Base-by-base conservation (phyloP, 305 asterid genomes). In the Fraxinus sp. region DNA sequence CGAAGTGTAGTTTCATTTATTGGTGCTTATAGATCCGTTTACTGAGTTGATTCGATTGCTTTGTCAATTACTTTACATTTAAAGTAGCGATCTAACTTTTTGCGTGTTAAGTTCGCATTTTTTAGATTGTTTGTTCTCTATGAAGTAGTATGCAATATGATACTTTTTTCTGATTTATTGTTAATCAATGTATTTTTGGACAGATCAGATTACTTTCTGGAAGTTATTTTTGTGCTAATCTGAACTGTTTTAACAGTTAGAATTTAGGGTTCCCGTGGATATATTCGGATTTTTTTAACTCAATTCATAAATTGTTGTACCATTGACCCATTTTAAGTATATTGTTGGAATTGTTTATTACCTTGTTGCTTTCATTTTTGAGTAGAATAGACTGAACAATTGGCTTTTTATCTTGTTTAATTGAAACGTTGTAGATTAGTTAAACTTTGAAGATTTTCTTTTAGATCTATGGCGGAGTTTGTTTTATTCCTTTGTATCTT, bases 21-120 rank as follows among this genome's bases (percentile, higher is more conserved):
- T 78, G 62, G 22, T 77, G 32, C 80, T 77, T 68, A 49, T 82
- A 70, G 87, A 87, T 89, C 89, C 59, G 9, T 72, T 35, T 62
- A 41, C 72, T 82, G 33, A 72, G 52, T 80, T 78, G 85, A 82
- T 84, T 86, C 24, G 83, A 82, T 80, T 77, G 82, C 43, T 26
- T 24, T n/a, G 39, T 78, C 79, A 39, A 72, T 83, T 75, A 70
- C 16, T 70, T 41, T 14, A 7, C 16, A 43, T 35, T 18, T 74
- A 28, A 14, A 77, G 49, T 74, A 81, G 72, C 79, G 79, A 80
- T 85, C 82, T 79, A 2, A 28, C 83, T 32, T 7, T 66, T 24
- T 9, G 36, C 36, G 7, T 10, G 36, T 26, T 66, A 9, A 10
- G 36, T 26, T 64, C 32, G 13, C 72, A 43, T 59, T 59, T 71